phyloP scores from a whole-genome alignment of 371 early-diverging fungal species.

The Choanephora cucurbitarum region DNA sequence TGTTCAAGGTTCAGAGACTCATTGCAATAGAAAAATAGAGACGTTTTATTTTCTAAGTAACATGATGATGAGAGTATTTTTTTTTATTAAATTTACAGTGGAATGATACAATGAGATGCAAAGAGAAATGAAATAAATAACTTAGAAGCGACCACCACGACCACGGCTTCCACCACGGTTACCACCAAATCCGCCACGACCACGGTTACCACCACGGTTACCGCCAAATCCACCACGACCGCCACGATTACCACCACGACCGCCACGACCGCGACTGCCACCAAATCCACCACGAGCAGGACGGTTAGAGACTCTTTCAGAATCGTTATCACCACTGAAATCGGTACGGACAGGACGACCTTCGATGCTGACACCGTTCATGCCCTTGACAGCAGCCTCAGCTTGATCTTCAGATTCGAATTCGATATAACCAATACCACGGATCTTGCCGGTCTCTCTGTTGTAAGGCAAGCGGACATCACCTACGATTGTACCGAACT shows the following conservation, averaged over 20 bases:
- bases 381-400: constrained; percentile 62
- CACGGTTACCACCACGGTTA: constrained; percentile 41
- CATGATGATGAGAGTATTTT: background rate
- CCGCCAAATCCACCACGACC: constrained; percentile 51
- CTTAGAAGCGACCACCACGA: constrained; percentile 34
- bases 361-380: constrained; percentile 67
- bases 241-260: constrained; percentile 36
- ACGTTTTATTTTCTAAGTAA: too few species aligned
- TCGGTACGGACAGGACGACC: constrained; percentile 74
- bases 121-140: constrained; percentile 2
- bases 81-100: background rate
- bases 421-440: constrained; percentile 79
- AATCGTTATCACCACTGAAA: constrained; percentile 49
- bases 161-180: constrained; percentile 35
- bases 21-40: too few species aligned
- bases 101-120: background rate
- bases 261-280: constrained; percentile 49
- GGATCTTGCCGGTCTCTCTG: constrained; percentile 63
- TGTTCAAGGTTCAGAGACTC: too few species aligned
- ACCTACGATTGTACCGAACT: constrained; percentile 80
- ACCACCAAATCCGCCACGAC: constrained; percentile 41
- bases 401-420: constrained; percentile 65
- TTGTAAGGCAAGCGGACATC: constrained; percentile 69
- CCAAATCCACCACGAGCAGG: constrained; percentile 51
- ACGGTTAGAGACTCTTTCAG: constrained; percentile 48